Conservation (phyloP, 345 rosid species). For the Heritiera fomes region DNA sequence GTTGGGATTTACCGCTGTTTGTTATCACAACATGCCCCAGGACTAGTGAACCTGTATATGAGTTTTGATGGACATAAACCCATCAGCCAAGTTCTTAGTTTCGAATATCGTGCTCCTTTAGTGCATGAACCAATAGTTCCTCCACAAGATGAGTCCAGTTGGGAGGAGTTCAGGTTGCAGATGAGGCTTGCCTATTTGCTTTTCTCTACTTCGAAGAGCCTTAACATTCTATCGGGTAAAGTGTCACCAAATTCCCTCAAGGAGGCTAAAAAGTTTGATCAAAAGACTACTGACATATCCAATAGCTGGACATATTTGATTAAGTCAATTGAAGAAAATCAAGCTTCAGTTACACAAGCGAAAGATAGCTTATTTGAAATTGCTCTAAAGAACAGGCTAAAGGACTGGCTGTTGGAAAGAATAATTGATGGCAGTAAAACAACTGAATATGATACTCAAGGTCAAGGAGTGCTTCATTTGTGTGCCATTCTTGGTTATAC, state of each 20-base stretch:
- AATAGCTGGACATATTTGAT: slow-evolving; percentile 70
- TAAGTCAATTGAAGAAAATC: slow-evolving; percentile 56
- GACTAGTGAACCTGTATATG: slow-evolving; percentile 59
- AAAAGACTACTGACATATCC: slow-evolving; percentile 49
- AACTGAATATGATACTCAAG: slow-evolving; percentile 63
- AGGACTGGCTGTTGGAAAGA: slow-evolving; percentile 93
- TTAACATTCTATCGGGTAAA: slow-evolving; percentile 54
- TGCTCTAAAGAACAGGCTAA: slow-evolving; percentile 65
- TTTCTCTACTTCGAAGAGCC: slow-evolving; percentile 64
- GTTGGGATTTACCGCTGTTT: slow-evolving; percentile 86
- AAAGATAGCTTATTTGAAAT: slow-evolving; percentile 66
- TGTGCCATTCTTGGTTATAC: slow-evolving; percentile 86
- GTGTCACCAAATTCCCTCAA: slow-evolving; percentile 46
- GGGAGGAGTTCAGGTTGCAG: slow-evolving; percentile 77
- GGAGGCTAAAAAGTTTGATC: slow-evolving; percentile 65
- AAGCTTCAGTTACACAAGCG: slow-evolving; percentile 55
- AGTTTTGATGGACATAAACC: slow-evolving; percentile 81
- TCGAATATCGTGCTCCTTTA: slow-evolving; percentile 62
- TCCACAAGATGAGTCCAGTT: slow-evolving; percentile 49
- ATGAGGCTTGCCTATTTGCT: slow-evolving; percentile 78
- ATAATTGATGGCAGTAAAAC: slow-evolving; percentile 58
- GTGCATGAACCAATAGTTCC: slow-evolving; percentile 34
- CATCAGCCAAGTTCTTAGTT: slow-evolving; percentile 70
- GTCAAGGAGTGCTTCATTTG: slow-evolving; percentile 88
- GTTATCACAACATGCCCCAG: slow-evolving; percentile 66